Conservation (phyloP, 1,284 basidiomycete species). For the Singerocomus inundabilis region DNA sequence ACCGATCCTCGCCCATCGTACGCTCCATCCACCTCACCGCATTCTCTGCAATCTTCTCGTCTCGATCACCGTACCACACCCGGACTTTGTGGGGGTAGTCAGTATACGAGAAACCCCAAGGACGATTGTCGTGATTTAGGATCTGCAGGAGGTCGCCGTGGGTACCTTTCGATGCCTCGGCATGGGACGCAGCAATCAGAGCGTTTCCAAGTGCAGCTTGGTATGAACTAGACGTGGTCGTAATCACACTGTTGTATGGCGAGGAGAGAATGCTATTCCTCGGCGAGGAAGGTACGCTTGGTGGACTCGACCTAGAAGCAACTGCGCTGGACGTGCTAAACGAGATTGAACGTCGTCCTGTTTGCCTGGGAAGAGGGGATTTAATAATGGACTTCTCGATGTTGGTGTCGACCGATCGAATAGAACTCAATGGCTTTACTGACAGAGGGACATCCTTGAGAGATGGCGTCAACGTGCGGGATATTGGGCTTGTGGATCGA, state of each 20-base stretch:
- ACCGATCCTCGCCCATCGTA: conserved; percentile 74
- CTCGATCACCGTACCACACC: conserved; percentile 92
- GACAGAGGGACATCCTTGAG: conserved; percentile 19
- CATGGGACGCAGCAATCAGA: conserved; percentile 90
- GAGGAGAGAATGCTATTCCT: conserved; percentile 44
- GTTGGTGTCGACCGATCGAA: conserved; percentile 19
- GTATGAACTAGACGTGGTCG: conserved; percentile 43
- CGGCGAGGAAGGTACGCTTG: conserved; percentile 51
- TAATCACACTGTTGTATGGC: conserved; percentile 34
- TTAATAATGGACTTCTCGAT: conserved; percentile 24
- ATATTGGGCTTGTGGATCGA: conserved; percentile 27
- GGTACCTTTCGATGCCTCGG: conserved; percentile 88
- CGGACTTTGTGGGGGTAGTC: conserved; percentile 78
- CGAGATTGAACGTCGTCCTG: conserved; percentile 65
- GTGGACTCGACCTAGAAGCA: conserved; percentile 38
- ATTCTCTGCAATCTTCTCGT: conserved; percentile 89
- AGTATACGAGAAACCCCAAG: conserved; percentile 82
- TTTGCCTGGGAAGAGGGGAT: conserved; percentile 28
- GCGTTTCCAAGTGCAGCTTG: conserved; percentile 80
- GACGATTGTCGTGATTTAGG: conserved; percentile 79
- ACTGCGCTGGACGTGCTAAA: conserved; percentile 41
- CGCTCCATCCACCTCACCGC: conserved; percentile 89
- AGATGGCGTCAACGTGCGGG: conserved; percentile 24
- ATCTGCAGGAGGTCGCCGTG: conserved; percentile 91
- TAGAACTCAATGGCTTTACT: conserved; percentile 16